Evolutionary conservation across 2,329 filamentous ascomycete genomes (phyloP).

Genomic region (Podosphaera fusca): DNA sequence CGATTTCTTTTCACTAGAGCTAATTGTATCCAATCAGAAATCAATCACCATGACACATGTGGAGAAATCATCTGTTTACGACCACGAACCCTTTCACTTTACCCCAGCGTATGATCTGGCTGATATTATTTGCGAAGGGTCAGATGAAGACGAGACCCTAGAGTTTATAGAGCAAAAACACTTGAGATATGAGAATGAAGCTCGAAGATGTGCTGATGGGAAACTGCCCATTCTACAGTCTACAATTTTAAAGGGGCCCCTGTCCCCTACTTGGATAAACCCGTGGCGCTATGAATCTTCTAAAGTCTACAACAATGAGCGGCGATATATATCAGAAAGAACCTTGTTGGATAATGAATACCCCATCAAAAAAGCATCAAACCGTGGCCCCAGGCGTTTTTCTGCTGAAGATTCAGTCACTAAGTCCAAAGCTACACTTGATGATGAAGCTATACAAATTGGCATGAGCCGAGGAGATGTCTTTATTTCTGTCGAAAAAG

Average conservation of each 20-base stretch:
- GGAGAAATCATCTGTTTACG: not conserved
- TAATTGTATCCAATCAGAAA: too few relatives aligned
- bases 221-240: slow-evolving; percentile 33
- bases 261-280: slow-evolving; percentile 28
- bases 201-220: slow-evolving; percentile 33
- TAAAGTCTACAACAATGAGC: slow-evolving; percentile 5
- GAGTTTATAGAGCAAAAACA: slow-evolving; percentile 25
- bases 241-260: slow-evolving; percentile 37
- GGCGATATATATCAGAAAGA: slow-evolving; percentile 8
- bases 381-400: slow-evolving; percentile 9
- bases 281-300: slow-evolving; percentile 22
- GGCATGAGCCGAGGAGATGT: not conserved
- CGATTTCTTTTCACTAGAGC: too few relatives aligned
- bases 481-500: slow-evolving; percentile 3
- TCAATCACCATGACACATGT: too few relatives aligned
- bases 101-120: slow-evolving; percentile 20
- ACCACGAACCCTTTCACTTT: slow-evolving; percentile 23
- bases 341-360: slow-evolving; percentile 10
- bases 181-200: slow-evolving; percentile 34
- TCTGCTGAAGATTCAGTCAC: slow-evolving; percentile 8
- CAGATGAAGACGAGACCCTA: slow-evolving; percentile 32
- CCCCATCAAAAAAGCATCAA: slow-evolving; percentile 6
- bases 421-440: slow-evolving; percentile 7
- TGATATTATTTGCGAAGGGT: slow-evolving; percentile 30
- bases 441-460: slow-evolving; percentile 4